Evolutionary conservation across 139 green algal species (phyloP).

Genomic region (Zygnema circumcarinatum): DNA sequence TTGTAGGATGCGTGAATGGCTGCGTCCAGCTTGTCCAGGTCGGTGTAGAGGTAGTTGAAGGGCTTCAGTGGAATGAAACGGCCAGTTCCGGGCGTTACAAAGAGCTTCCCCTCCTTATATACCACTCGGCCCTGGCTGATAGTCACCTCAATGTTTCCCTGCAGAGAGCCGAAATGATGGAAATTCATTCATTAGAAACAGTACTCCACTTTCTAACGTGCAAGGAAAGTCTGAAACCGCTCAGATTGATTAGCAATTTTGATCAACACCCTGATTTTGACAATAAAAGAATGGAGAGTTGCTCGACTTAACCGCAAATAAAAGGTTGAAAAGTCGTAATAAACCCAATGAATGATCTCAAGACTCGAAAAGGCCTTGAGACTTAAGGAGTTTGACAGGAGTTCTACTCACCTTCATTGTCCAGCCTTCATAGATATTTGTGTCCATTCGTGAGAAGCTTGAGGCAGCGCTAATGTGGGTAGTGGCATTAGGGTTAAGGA

Average conservation of each 20-base stretch:
- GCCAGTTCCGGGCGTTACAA: conserved; percentile 71
- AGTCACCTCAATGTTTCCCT: conserved; percentile 81
- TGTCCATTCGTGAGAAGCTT: conserved; percentile 89
- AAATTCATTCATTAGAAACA: conserved; percentile 17
- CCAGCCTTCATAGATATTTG: conserved; percentile 93
- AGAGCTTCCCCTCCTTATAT: conserved; percentile 81
- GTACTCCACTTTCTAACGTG: not conserved
- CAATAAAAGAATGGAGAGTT: too few species aligned
- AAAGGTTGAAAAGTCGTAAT: too few species aligned
- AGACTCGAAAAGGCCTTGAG: too few species aligned
- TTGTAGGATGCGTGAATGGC: conserved; percentile 16
- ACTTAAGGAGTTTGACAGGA: too few species aligned
- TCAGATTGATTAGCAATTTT: too few species aligned
- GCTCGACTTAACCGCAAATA: too few species aligned
- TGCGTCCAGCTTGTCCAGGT: conserved; percentile 50
- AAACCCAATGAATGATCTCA: too few species aligned
- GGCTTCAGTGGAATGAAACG: conserved; percentile 72
- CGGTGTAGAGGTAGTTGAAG: conserved; percentile 71
- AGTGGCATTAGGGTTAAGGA: conserved; percentile 81
- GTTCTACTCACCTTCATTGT: conserved; percentile 57
- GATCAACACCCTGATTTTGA: too few species aligned
- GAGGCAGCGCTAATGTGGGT: conserved; percentile 78
- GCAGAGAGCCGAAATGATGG: not conserved
- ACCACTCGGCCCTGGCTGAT: conserved; percentile 87
- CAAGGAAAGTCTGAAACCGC: too few species aligned